Percentiles rank a stretch among this genome's conserved stretches.
Evolutionary conservation across 768 basidiomycete species (phyloP).

Genomic region (Cytidiella melzeri): DNA sequence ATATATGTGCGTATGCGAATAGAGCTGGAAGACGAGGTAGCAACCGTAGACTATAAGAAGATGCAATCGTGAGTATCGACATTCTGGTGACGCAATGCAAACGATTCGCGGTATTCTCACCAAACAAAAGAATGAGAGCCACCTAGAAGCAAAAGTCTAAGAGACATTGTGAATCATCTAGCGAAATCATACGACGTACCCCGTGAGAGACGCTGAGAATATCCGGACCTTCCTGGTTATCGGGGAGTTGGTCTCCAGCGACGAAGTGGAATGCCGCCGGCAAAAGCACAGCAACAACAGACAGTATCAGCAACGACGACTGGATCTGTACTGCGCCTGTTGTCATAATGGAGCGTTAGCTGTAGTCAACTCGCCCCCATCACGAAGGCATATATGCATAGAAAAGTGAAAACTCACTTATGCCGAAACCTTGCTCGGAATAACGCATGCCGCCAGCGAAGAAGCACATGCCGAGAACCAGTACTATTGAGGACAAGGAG

Average conservation of each 20-base stretch:
- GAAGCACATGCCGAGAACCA: conserved; percentile 82
- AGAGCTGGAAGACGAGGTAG: conserved; percentile 78
- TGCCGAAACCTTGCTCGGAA: conserved; percentile 73
- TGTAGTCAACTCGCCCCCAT: background rate
- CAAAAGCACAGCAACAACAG: conserved; percentile 72
- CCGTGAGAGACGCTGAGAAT: conserved; percentile 68
- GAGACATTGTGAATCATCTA: background rate
- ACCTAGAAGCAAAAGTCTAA: conserved; percentile 40
- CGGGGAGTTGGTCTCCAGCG: conserved; percentile 16
- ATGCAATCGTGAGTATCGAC: background rate
- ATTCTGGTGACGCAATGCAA: too few relatives aligned
- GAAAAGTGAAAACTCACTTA: conserved; percentile 39
- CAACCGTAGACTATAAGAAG: conserved; percentile 51
- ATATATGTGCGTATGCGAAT: conserved; percentile 72
- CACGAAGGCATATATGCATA: background rate
- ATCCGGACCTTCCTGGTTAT: conserved; percentile 32
- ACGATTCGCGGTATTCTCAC: conserved; percentile 35
- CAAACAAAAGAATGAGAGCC: conserved; percentile 70
- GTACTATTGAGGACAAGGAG: conserved; percentile 38
- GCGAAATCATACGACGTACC: conserved; percentile 35
- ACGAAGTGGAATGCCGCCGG: conserved; percentile 75
- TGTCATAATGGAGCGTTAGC: background rate
- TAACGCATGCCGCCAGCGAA: conserved; percentile 75
- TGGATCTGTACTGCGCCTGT: conserved; percentile 68
- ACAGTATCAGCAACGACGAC: conserved; percentile 66